A percentile compares a stretch with the other conserved stretches of the same genome.
Conservation (phyloP, 768 basidiomycete species). For the Grammothele lineata region DNA sequence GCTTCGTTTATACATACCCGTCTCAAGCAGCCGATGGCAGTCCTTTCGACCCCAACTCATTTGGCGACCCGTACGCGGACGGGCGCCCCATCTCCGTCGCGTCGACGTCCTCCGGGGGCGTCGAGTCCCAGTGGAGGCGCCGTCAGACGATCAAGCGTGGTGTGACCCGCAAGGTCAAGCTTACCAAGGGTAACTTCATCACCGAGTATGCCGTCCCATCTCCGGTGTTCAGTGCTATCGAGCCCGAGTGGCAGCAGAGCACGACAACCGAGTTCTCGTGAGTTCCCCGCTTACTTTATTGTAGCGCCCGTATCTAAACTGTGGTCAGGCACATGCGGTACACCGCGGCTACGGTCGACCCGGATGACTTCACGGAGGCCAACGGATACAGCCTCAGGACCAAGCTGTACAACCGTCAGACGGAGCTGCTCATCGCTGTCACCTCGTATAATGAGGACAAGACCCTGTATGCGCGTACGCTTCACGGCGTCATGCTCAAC, state of each 20-base stretch:
- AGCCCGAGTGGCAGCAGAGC: slow-evolving; percentile 67
- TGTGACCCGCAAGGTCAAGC: slow-evolving; percentile 90
- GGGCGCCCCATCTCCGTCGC: slow-evolving; percentile 39
- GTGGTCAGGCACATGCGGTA: slow-evolving; percentile 80
- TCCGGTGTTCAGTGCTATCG: slow-evolving; percentile 77
- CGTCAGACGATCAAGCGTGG: slow-evolving; percentile 91
- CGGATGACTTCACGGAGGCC: slow-evolving; percentile 79
- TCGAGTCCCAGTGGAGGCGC: slow-evolving; percentile 48
- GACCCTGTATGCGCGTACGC: slow-evolving; percentile 82
- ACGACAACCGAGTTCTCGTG: slow-evolving; percentile 90
- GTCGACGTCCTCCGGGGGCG: slow-evolving; percentile 33
- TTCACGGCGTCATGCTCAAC: slow-evolving; percentile 96
- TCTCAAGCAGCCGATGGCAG: slow-evolving; percentile 1
- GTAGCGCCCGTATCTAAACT: slow-evolving; percentile 1
- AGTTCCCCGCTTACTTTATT: slow-evolving; percentile 27
- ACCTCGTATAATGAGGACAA: slow-evolving; percentile 94
- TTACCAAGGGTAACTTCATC: slow-evolving; percentile 92
- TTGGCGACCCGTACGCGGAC: slow-evolving; percentile 60
- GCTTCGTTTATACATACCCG: too few relatives aligned
- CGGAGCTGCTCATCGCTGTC: slow-evolving; percentile 91
- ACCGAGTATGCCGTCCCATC: slow-evolving; percentile 86
- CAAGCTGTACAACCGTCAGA: slow-evolving; percentile 82
- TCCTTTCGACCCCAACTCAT: slow-evolving; percentile 50
- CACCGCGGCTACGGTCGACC: slow-evolving; percentile 88
- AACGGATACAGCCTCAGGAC: slow-evolving; percentile 83